A percentile compares a stretch with the other conserved stretches of the same genome.
Conservation (phyloP, 345 rosid species). For the Corymbia maculata region DNA sequence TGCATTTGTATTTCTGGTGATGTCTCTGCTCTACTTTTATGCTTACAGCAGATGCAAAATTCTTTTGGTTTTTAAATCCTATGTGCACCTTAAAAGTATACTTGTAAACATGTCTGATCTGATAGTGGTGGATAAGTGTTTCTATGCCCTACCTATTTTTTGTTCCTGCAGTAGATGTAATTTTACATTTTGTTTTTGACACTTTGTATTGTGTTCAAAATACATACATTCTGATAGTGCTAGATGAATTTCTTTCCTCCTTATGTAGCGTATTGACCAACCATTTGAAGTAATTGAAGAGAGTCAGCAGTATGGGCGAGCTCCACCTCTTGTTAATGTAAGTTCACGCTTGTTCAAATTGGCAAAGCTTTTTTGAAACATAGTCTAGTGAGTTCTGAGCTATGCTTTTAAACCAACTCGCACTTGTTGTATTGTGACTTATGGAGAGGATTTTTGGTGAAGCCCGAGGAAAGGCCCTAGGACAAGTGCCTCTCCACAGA, state of each 20-base stretch:
- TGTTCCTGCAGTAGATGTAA: not conserved
- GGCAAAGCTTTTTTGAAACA: too few relatives aligned
- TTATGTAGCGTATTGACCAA: conserved; percentile 9
- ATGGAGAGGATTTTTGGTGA: too few relatives aligned
- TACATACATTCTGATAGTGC: not conserved
- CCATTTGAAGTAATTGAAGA: conserved; percentile 37
- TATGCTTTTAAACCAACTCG: too few relatives aligned
- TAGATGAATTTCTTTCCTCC: not conserved
- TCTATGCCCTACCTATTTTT: not conserved
- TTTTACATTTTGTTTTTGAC: not conserved
- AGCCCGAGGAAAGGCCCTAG: not conserved
- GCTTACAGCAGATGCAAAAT: not conserved
- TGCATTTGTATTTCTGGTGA: not conserved
- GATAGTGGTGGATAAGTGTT: not conserved
- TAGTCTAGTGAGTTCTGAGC: too few relatives aligned
- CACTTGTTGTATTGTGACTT: too few relatives aligned
- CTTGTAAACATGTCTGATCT: not conserved
- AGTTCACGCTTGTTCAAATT: too few relatives aligned
- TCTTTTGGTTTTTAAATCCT: not conserved
- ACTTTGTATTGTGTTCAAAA: not conserved
- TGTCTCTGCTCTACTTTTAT: not conserved
- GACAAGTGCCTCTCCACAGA: not conserved
- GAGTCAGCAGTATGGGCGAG: conserved; percentile 23
- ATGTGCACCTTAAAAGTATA: not conserved
- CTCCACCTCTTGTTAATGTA: conserved; percentile 14